Percentiles rank a stretch among this genome's conserved stretches.
phyloP scores from a whole-genome alignment of 1,139 yeast species.

The Wickerhamomyces sp. region DNA sequence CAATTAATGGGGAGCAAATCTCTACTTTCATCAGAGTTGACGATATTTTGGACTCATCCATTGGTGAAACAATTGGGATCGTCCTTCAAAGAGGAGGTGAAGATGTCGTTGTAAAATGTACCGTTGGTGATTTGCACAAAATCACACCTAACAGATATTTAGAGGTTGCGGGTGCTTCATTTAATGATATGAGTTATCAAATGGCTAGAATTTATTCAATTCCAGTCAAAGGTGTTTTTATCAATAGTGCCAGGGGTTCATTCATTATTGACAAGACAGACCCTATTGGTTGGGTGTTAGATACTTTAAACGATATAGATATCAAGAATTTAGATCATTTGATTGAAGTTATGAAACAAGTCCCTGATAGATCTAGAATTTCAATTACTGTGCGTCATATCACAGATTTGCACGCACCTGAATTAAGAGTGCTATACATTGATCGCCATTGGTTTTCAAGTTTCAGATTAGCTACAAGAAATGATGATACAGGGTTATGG shows the following conservation, averaged over 20 bases:
- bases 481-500: conserved; percentile 85
- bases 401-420: conserved; percentile 73
- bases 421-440: conserved; percentile 56
- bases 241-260: conserved; percentile 76
- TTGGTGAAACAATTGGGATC: conserved; percentile 56
- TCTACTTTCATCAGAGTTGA: conserved; percentile 79
- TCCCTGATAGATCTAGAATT: conserved; percentile 75
- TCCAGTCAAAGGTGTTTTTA: conserved; percentile 80
- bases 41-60: conserved; percentile 69
- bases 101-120: conserved; percentile 45
- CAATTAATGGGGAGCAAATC: conserved; percentile 63
- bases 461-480: conserved; percentile 69
- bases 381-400: conserved; percentile 73
- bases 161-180: conserved; percentile 82
- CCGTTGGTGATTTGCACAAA: conserved; percentile 70
- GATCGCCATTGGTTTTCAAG: conserved; percentile 85
- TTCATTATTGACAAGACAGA: conserved; percentile 61
- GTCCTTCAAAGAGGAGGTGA: conserved; percentile 74
- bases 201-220: conserved; percentile 81
- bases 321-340: conserved; percentile 72
- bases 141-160: conserved; percentile 82
- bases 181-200: conserved; percentile 83
- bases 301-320: conserved; percentile 69
- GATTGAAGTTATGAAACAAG: conserved; percentile 67
- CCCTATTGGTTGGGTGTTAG: conserved; percentile 69